A percentile compares a stretch with the other conserved stretches of the same genome.
These are phyloP conservation scores for Aspergillus homomorphus DNA, from an alignment of 495 filamentous ascomycete species.

Conservation along the genomic window DNA sequence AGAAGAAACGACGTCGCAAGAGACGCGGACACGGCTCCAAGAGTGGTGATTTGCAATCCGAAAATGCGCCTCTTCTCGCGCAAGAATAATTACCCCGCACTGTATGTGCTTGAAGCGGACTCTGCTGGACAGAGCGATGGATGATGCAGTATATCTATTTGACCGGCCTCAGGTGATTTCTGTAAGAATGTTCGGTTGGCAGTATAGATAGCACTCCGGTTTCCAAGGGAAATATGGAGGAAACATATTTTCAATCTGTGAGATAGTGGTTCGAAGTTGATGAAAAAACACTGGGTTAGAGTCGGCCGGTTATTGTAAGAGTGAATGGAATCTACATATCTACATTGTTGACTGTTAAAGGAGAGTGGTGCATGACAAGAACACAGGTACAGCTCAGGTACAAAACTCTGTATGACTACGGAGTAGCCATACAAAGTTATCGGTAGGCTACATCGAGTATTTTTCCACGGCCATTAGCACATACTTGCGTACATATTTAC, in stretches of 20 bases:
- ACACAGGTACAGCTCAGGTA: too few relatives aligned
- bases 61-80: conserved; percentile 24
- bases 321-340: neutral
- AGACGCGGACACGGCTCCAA: conserved; percentile 25
- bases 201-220: neutral
- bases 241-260: neutral
- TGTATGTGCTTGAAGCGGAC: neutral
- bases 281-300: neutral
- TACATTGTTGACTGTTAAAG: too few relatives aligned
- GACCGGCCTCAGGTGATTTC: neutral
- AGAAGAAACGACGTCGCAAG: conserved; percentile 33
- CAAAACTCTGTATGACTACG: too few relatives aligned
- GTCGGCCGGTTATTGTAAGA: neutral
- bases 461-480: too few relatives aligned
- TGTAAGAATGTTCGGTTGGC: neutral
- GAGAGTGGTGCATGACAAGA: too few relatives aligned
- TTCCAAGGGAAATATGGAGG: neutral
- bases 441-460: too few relatives aligned
- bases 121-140: conserved; percentile 23
- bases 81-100: conserved; percentile 3
- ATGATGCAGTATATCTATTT: neutral
- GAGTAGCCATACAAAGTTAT: too few relatives aligned
- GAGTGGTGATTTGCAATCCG: conserved; percentile 12
- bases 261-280: neutral
- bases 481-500: too few relatives aligned